Conservation (phyloP, 805 yeast species). For the Saccharomycopsis selenospora region DNA sequence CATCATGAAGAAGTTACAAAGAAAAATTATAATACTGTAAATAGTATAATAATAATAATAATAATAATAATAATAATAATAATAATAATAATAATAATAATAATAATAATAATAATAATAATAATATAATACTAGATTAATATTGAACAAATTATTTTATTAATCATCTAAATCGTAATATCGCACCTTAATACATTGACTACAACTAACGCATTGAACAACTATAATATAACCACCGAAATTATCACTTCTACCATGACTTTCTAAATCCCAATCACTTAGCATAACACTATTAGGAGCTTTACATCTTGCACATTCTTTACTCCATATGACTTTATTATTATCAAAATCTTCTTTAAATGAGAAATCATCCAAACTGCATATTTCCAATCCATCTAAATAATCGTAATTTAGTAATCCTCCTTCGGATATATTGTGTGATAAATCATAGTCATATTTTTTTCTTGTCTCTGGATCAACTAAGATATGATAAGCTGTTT, state of each 20-base stretch:
- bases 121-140: neutral
- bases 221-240: slow-evolving; percentile 57
- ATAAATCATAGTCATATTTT: slow-evolving; percentile 47
- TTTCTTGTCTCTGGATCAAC: slow-evolving; percentile 33
- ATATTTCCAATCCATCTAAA: slow-evolving; percentile 57
- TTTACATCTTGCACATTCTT: slow-evolving; percentile 64
- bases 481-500: slow-evolving; percentile 58
- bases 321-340: slow-evolving; percentile 35
- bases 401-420: slow-evolving; percentile 37
- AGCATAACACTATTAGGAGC: slow-evolving; percentile 46
- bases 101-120: too few relatives aligned
- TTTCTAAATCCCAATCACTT: slow-evolving; percentile 53
- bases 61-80: too few relatives aligned
- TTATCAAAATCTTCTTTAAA: slow-evolving; percentile 30
- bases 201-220: slow-evolving; percentile 77
- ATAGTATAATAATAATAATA: too few relatives aligned
- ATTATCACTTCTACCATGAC: slow-evolving; percentile 39
- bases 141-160: neutral
- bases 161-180: slow-evolving; percentile 43
- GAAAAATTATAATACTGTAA: too few relatives aligned
- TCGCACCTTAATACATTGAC: slow-evolving; percentile 75
- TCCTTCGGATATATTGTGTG: slow-evolving; percentile 27
- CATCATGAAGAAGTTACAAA: too few relatives aligned
- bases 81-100: too few relatives aligned
- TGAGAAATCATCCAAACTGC: slow-evolving; percentile 56